Evolutionary conservation across 2,329 filamentous ascomycete genomes (phyloP).

Genomic region (Cadophora malorum): DNA sequence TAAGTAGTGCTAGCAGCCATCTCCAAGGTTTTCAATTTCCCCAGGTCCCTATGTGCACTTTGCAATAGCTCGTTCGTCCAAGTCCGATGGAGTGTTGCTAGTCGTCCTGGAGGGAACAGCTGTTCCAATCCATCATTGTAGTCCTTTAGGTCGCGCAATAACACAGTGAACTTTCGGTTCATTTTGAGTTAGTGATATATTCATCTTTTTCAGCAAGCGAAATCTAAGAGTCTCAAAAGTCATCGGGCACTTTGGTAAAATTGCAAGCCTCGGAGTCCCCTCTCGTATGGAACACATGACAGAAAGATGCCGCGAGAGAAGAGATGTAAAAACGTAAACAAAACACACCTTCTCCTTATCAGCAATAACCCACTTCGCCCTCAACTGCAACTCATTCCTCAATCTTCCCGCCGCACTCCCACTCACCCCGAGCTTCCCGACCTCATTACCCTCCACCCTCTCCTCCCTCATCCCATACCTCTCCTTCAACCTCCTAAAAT

Average conservation of each 20-base stretch:
- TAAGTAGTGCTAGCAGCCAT: constrained; percentile 51
- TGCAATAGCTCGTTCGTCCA: constrained; percentile 56
- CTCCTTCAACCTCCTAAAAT: constrained; percentile 51
- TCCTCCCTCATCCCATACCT: constrained; percentile 52
- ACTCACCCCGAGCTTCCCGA: constrained; percentile 40
- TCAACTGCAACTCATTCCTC: constrained; percentile 40
- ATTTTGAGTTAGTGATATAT: background rate
- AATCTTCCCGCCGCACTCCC: constrained; percentile 27
- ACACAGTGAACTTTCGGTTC: constrained; percentile 46
- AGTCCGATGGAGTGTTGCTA: constrained; percentile 52
- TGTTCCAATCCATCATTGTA: constrained; percentile 57
- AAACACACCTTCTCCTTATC: constrained; percentile 49
- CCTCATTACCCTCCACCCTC: background rate
- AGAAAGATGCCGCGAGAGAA: background rate
- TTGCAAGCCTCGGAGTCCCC: background rate
- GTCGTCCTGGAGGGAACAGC: constrained; percentile 52
- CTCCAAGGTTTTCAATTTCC: constrained; percentile 52
- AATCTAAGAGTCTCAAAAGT: background rate
- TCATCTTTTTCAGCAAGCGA: background rate
- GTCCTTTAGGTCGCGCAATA: constrained; percentile 53
- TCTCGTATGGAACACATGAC: background rate
- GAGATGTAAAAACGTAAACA: background rate
- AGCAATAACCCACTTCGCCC: constrained; percentile 54
- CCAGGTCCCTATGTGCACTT: constrained; percentile 51
- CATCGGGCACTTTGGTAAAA: background rate